Conservation (phyloP, 2,329 filamentous ascomycete genomes). For the Pseudogymnoascus pannorum region DNA sequence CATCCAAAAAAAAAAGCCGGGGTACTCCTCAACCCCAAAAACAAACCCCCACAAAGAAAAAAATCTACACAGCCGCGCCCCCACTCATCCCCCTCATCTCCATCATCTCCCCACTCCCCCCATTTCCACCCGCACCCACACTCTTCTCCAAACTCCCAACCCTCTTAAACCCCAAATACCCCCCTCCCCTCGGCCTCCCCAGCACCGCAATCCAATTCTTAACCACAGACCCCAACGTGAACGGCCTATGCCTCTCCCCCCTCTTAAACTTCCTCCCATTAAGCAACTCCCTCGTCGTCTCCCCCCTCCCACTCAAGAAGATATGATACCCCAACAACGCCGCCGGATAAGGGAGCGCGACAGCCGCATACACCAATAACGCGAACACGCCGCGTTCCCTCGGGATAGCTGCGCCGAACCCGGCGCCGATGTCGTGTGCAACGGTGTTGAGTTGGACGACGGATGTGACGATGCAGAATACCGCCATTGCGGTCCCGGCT, state of each 20-base stretch:
- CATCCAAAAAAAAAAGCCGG: not conserved
- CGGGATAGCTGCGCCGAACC: constrained; percentile 37
- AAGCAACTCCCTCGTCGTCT: constrained; percentile 93
- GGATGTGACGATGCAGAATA: not conserved
- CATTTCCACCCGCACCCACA: constrained; percentile 43
- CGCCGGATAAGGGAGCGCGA: constrained; percentile 72
- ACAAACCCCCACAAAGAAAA: not conserved
- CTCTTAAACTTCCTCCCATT: constrained; percentile 94
- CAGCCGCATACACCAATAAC: constrained; percentile 73
- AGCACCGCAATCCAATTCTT: constrained; percentile 79
- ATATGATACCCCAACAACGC: constrained; percentile 83
- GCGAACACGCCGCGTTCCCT: constrained; percentile 63
- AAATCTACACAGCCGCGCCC: not conserved
- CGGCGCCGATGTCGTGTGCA: rapidly evolving
- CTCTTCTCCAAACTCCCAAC: constrained; percentile 65
- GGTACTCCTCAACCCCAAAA: too few species aligned
- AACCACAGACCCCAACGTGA: constrained; percentile 67
- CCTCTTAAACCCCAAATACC: constrained; percentile 82
- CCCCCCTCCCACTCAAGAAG: constrained; percentile 81
- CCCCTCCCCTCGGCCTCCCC: constrained; percentile 75
- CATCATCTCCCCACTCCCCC: constrained; percentile 33
- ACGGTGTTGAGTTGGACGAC: not conserved
- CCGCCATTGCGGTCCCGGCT: constrained; percentile 64
- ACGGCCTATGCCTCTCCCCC: constrained; percentile 84
- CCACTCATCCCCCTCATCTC: not conserved